Conservation (phyloP, 441 rosid species). For the Corymbia citriodora region DNA sequence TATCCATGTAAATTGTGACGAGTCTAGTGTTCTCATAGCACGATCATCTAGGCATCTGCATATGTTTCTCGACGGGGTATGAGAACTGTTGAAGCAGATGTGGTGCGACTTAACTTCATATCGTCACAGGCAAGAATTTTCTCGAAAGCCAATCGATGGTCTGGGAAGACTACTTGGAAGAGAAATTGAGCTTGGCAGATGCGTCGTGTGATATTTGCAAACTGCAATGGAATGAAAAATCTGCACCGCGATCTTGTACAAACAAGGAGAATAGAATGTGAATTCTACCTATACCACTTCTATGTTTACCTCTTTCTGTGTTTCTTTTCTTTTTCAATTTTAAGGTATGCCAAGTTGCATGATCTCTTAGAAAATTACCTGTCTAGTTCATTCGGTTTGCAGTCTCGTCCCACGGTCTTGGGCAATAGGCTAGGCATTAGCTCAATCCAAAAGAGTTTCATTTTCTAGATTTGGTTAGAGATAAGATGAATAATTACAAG, state of each 20-base stretch:
- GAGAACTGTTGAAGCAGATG: not conserved
- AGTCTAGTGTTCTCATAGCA: not conserved
- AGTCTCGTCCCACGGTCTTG: not conserved
- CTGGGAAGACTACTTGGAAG: not conserved
- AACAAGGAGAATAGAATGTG: not conserved
- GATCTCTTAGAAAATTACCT: not conserved
- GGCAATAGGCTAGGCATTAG: not conserved
- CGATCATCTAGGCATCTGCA: not conserved
- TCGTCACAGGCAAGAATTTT: not conserved
- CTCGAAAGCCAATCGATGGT: not conserved
- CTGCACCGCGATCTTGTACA: not conserved
- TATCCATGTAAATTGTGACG: not conserved
- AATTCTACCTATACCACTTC: not conserved
- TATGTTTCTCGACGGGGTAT: not conserved
- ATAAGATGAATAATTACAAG: not conserved
- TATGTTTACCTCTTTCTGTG: not conserved
- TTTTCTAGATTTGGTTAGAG: not conserved
- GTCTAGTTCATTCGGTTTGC: not conserved
- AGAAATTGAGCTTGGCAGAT: not conserved
- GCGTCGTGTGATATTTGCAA: not conserved
- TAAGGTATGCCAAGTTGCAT: not conserved
- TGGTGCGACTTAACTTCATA: not conserved
- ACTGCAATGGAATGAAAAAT: not conserved
- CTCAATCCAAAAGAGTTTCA: not conserved
- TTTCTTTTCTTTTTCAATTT: not conserved